Base-by-base conservation (phyloP, 139 green algal species). In the Coelastrella sp. region DNA sequence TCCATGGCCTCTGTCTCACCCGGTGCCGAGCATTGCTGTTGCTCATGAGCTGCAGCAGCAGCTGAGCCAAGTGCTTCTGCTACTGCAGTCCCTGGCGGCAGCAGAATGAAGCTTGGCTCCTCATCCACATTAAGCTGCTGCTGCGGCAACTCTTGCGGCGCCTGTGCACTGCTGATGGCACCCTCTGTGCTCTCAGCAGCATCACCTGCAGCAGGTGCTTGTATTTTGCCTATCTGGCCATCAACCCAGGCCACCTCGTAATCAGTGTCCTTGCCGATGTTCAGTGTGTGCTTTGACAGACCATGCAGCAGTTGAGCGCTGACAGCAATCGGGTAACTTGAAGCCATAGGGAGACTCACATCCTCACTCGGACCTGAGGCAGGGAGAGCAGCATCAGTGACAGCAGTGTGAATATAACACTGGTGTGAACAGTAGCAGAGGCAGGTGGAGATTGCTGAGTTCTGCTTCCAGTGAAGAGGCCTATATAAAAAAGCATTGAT, bases 211-310 rank as follows among this genome's bases (percentile, higher is more conserved):
- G n/a, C 59, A 59, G 17, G n/a, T 57, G 57, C 81, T 35, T 63
- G 61, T 25, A 78, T 24, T 20, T 19, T 76, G 17, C 15, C 68
- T n/a, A 85, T 20, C 57, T 85, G 60, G 12, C 84, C 84, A 24
- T 80, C 84, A 20, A 88, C 27, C 84, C 66, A 87, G 49, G 82
- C 82, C 6, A 87, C 65, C 6, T 87, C 25, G 10, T 87, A 87
- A 49, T 49, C 35, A 49, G 35, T 76, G 17, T 35, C 56, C 20
- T 49, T 70, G 79, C 79, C 27, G 57, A 57, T 86, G 59, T 14
- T 49, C 7, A 68, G 56, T 5, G 19, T 61, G 60, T 87, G 81
- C n/a, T 15, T 61, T 66, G 82, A 87, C 63, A 87, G 65, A 17
- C 25, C 65, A 9, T 78, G 27, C 49, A 88, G 17, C 49, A 88